Evolutionary conservation across 2,329 filamentous ascomycete species (phyloP).

Genomic region (Penicillium sp.): DNA sequence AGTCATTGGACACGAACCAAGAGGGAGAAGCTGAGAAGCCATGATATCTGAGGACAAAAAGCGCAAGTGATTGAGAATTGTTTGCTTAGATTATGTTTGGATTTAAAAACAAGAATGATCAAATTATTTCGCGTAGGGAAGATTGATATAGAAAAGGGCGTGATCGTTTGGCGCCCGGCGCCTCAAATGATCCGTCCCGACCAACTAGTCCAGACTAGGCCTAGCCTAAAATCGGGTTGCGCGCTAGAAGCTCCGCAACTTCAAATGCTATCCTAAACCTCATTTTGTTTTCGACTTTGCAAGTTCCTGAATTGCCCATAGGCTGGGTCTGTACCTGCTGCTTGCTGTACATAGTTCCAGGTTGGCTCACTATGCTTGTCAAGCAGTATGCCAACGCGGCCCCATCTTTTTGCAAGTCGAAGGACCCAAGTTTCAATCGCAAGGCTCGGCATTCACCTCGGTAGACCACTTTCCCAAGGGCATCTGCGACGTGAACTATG

Average conservation of each 20-base stretch:
- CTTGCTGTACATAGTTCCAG: neutral
- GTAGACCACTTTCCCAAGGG: neutral
- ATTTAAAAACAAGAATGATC: neutral
- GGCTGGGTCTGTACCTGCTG: neutral
- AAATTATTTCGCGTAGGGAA: conserved; percentile 6
- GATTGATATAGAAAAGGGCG: conserved; percentile 22
- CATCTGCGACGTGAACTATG: neutral
- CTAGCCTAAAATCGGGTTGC: neutral
- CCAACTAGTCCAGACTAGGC: conserved; percentile 7
- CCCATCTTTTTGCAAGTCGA: conserved; percentile 20
- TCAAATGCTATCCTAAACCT: neutral
- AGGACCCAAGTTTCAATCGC: conserved; percentile 14
- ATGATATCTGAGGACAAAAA: conserved; percentile 43
- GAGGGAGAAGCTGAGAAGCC: conserved; percentile 71
- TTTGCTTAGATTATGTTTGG: neutral
- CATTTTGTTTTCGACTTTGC: neutral
- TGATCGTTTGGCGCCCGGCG: conserved; percentile 20
- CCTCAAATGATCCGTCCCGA: conserved; percentile 25
- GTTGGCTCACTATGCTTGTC: conserved; percentile 20
- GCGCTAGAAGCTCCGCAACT: conserved; percentile 3
- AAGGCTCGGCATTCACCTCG: neutral
- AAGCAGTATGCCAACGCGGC: conserved; percentile 25
- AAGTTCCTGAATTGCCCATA: neutral
- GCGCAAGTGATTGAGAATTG: no score
- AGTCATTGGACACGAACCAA: conserved; percentile 52